Percentiles rank a stretch among this genome's conserved stretches.
phyloP scores from a whole-genome alignment of 1,284 basidiomycete genomes.

The Tilletia setariae region DNA sequence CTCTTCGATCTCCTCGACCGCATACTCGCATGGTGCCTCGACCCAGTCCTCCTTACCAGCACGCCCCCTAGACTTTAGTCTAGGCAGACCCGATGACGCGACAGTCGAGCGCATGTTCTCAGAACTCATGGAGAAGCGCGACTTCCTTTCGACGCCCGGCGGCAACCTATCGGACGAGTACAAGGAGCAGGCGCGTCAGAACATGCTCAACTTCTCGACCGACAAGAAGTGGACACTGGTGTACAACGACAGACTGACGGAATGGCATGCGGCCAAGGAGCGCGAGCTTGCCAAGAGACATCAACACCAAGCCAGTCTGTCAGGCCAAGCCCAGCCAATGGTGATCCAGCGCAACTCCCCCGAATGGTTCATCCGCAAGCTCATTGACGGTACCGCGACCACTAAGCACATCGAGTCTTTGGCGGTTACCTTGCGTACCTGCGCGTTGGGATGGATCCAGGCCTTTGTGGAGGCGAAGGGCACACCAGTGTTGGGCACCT shows the following conservation, averaged over 20 bases:
- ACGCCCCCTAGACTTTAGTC: slow-evolving; percentile 36
- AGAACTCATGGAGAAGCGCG: slow-evolving; percentile 52
- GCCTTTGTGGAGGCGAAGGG: slow-evolving; percentile 64
- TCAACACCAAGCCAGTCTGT: slow-evolving; percentile 16
- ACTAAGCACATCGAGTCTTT: slow-evolving; percentile 74
- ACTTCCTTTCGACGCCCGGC: slow-evolving; percentile 46
- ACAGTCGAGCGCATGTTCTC: slow-evolving; percentile 51
- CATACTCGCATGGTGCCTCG: too few relatives aligned
- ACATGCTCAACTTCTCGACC: slow-evolving; percentile 48
- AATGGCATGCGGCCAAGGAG: slow-evolving; percentile 64
- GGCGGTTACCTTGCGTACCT: slow-evolving; percentile 70
- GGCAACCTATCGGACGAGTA: slow-evolving; percentile 42
- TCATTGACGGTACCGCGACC: slow-evolving; percentile 79
- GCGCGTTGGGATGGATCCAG: slow-evolving; percentile 54
- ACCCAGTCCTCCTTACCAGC: not conserved
- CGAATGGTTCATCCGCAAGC: slow-evolving; percentile 75
- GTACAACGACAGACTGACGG: slow-evolving; percentile 74
- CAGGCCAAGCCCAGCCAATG: slow-evolving; percentile 58
- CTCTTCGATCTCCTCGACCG: not conserved
- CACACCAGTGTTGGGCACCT: slow-evolving; percentile 73
- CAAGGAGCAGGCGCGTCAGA: slow-evolving; percentile 40
- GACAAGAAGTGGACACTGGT: slow-evolving; percentile 94
- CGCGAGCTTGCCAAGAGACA: slow-evolving; percentile 35
- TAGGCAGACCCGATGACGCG: slow-evolving; percentile 38
- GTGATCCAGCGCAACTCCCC: slow-evolving; percentile 54